These are phyloP conservation scores for Alternaria dauci DNA, from an alignment of 2,329 filamentous ascomycete genomes.

Conservation along the genomic window DNA sequence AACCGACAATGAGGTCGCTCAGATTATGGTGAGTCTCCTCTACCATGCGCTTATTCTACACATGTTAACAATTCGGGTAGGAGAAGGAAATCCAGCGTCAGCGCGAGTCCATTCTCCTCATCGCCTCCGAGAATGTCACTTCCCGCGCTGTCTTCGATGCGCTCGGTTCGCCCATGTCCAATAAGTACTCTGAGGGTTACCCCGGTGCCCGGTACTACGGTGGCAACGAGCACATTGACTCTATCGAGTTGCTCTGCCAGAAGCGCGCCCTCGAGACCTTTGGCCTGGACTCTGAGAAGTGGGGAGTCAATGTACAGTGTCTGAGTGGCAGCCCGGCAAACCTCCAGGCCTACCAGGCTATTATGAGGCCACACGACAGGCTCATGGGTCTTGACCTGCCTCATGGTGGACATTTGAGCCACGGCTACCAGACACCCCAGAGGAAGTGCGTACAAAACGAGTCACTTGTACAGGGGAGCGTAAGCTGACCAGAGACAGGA, in stretches of 20 bases:
- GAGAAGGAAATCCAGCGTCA: slow-evolving; percentile 95
- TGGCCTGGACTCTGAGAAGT: slow-evolving; percentile 81
- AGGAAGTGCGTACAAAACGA: slow-evolving; percentile 72
- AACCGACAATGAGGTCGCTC: slow-evolving; percentile 90
- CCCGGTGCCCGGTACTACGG: slow-evolving; percentile 96
- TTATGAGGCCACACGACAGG: slow-evolving; percentile 94
- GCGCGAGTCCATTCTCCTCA: slow-evolving; percentile 87
- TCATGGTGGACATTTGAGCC: slow-evolving; percentile 92
- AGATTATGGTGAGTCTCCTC: slow-evolving; percentile 83
- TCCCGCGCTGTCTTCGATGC: slow-evolving; percentile 52
- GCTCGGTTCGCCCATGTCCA: slow-evolving; percentile 68
- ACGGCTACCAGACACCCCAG: slow-evolving; percentile 95
- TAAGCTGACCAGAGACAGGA: slow-evolving; percentile 57
- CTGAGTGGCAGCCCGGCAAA: slow-evolving; percentile 94
- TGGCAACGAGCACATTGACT: slow-evolving; percentile 95
- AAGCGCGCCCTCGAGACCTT: slow-evolving; percentile 88
- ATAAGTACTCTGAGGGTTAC: slow-evolving; percentile 99
- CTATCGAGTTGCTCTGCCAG: slow-evolving; percentile 88
- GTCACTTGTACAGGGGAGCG: neutral
- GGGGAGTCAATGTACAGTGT: slow-evolving; percentile 93
- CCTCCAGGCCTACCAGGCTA: slow-evolving; percentile 95
- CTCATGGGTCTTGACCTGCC: slow-evolving; percentile 97
- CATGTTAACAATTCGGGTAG: slow-evolving; percentile 57
- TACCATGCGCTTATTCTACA: neutral
- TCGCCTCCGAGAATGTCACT: slow-evolving; percentile 53